Base-by-base conservation (phyloP, 73 alveolate species). In the Stentor roeselii region DNA sequence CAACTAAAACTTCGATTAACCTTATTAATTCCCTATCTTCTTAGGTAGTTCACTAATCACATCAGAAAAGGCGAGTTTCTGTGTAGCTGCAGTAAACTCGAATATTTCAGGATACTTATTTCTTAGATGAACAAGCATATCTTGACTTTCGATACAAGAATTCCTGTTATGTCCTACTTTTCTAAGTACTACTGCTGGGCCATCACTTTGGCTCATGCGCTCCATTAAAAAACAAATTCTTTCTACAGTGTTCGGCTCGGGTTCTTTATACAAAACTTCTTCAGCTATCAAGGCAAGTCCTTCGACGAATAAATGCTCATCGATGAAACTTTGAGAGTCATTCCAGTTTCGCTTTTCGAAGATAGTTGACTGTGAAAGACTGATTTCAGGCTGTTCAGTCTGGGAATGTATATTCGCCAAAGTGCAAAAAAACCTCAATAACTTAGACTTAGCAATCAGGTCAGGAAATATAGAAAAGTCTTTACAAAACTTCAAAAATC, bases 261-360 rank as follows among this genome's bases (percentile, higher is more conserved):
- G 90, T 31, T 93, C 98, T 78, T 82, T 86, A 82, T 88, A 91
- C 32, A 39, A 77, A 59, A 91, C 85, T 27, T 93, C 98, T 38
- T 87, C 74, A 0, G 96, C 96, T 11, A 93, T 42, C 6, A 93
- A 85, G 3, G 98, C 96, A 32, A 93, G 80, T 3, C 94, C 94
- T 82, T 93, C 98, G 3, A 93, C 93, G 86, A 93, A 93, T 78
- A 93, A 67, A 76, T 93, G 98, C 89, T 93, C 94, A 91, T 93
- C 98, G 3, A 93, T 93, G 2, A 42, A 42, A 30, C 88, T 95
- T 50, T 42, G 78, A 61, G 80, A n/a, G 34, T 21, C 41, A 2
- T n/a, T 50, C 21, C 30, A 15, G 41, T 30, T 34, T 27, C 78
- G 59, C 78, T 37, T 67, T 3, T 59, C 60, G 36, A 36, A 32